Evolutionary conservation across 345 rosid genomes (phyloP).

Genomic region (Eucalyptus sideroxylon): DNA sequence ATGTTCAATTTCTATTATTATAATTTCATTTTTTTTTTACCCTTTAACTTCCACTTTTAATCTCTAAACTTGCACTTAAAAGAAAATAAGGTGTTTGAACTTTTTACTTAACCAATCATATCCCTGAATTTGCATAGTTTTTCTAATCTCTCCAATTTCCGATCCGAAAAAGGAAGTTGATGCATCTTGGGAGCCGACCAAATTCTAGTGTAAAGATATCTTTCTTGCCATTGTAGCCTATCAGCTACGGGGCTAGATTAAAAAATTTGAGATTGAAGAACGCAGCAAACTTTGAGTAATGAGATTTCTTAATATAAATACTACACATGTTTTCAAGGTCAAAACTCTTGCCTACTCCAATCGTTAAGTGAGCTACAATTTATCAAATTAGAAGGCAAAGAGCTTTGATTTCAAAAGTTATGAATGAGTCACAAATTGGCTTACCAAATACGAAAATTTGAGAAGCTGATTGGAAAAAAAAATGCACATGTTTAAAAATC

Average conservation of each 20-base stretch:
- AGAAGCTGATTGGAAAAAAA: neutral
- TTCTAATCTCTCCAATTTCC: neutral
- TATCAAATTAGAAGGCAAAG: neutral
- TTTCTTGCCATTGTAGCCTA: neutral
- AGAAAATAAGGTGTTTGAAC: neutral
- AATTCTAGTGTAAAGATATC: neutral
- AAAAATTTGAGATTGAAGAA: neutral
- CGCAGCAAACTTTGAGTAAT: neutral
- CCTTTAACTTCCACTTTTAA: neutral
- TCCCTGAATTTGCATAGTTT: neutral
- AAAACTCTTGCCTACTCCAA: neutral
- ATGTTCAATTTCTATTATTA: neutral
- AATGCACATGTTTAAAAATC: neutral
- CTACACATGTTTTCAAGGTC: neutral
- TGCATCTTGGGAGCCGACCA: neutral
- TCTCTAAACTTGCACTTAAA: neutral
- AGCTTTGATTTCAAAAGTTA: neutral
- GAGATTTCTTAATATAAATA: neutral
- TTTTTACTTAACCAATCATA: neutral
- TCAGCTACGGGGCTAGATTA: neutral
- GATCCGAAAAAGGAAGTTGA: neutral
- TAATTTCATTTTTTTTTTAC: neutral
- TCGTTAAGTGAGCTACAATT: neutral
- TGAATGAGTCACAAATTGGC: neutral
- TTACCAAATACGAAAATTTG: neutral